Conservation (phyloP, 371 early-diverging fungal genomes). For the Rhizomucor pusillus region DNA sequence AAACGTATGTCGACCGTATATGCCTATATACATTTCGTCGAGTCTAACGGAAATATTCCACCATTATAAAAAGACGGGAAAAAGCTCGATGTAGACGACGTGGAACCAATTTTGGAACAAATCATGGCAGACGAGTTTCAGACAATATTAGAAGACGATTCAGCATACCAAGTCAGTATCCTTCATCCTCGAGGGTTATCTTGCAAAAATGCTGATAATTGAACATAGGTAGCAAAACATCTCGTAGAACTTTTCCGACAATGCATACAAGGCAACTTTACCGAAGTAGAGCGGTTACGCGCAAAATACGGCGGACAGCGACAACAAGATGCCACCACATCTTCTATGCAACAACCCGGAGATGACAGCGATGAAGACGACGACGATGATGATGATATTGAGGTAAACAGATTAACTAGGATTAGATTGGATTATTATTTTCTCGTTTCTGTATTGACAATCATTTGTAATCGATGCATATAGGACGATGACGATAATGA, state of each 20-base stretch:
- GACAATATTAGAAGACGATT: slow-evolving; percentile 62
- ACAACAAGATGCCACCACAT: slow-evolving; percentile 23
- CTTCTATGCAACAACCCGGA: slow-evolving; percentile 24
- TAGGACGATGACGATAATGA: slow-evolving; percentile 11
- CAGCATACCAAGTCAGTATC: slow-evolving; percentile 42
- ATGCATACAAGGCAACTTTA: slow-evolving; percentile 52
- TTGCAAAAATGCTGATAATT: not conserved
- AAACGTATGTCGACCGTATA: slow-evolving; percentile 41
- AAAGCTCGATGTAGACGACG: slow-evolving; percentile 56
- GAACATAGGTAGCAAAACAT: slow-evolving; percentile 48
- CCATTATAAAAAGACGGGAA: no score
- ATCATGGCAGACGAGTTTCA: slow-evolving; percentile 72
- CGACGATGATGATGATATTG: no score
- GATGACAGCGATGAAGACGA: slow-evolving; percentile 18
- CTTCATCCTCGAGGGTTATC: slow-evolving; percentile 2
- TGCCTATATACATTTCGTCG: not conserved
- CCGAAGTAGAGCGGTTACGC: slow-evolving; percentile 50
- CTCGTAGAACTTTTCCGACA: slow-evolving; percentile 47
- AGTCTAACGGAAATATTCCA: not conserved
- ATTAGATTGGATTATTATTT: no score
- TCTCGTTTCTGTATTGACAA: no score
- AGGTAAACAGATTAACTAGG: no score
- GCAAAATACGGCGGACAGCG: slow-evolving; percentile 32
- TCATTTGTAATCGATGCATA: not conserved
- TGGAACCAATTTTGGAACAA: slow-evolving; percentile 61